Evolutionary conservation across 192 early-diverging fungal genomes (phyloP).

Genomic region (Dispira simplex): DNA sequence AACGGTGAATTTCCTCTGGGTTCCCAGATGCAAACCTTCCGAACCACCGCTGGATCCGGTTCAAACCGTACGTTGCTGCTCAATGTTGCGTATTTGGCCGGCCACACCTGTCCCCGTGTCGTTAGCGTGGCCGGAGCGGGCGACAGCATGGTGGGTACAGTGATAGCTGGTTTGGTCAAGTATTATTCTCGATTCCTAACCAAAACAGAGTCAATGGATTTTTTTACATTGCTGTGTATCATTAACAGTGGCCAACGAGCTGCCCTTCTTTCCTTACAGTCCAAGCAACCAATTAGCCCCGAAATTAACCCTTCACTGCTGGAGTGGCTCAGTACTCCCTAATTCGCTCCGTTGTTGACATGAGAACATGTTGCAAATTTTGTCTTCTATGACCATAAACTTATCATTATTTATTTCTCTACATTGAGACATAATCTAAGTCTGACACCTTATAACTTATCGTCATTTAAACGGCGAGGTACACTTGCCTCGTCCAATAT

Average conservation of each 20-base stretch:
- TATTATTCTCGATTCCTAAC: not conserved
- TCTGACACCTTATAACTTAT: no score
- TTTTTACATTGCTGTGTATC: not conserved
- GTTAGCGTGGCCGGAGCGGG: not conserved
- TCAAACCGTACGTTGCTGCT: not conserved
- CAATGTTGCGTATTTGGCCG: not conserved
- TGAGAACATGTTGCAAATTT: not conserved
- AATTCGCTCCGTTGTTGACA: not conserved
- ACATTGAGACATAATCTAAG: no score
- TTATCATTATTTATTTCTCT: not conserved
- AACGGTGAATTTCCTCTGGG: constrained; percentile 10
- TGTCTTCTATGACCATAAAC: not conserved
- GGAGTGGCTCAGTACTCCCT: not conserved
- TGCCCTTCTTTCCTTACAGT: constrained; percentile 1
- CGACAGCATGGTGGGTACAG: constrained; percentile 47
- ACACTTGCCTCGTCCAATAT: no score
- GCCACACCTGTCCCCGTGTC: not conserved
- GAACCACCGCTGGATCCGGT: not conserved
- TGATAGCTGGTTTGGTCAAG: constrained; percentile 27
- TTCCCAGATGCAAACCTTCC: constrained; percentile 12
- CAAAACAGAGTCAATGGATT: no score
- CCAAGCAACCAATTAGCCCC: not conserved
- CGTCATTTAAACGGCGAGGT: no score
- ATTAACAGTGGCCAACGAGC: not conserved
- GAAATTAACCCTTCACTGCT: not conserved